A percentile compares a stretch with the other conserved stretches of the same genome.
phyloP scores from a whole-genome alignment of 2,329 filamentous ascomycete species.

The Hortaea werneckii region DNA sequence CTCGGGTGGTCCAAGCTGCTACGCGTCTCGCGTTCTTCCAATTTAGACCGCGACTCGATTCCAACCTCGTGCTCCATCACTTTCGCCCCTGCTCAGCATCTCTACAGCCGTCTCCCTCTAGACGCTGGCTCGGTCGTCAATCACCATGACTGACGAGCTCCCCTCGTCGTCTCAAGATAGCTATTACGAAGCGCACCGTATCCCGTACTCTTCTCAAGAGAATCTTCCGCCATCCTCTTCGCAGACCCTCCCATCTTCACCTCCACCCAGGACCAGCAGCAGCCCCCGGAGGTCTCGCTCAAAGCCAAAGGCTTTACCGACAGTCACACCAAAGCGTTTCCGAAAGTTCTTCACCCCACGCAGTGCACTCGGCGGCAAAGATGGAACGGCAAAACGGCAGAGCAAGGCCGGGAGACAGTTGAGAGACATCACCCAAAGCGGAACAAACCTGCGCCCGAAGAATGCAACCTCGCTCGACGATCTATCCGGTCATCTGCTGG shows the following conservation, averaged over 20 bases:
- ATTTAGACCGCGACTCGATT: background rate
- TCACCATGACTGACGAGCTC: conserved; percentile 19
- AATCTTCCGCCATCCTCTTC: conserved; percentile 17
- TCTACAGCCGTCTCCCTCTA: no score
- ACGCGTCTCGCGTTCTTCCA: background rate
- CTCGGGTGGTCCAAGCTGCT: no score
- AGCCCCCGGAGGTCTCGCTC: conserved; percentile 5
- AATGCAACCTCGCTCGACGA: conserved; percentile 7
- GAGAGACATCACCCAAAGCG: conserved; percentile 40
- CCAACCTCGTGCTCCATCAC: background rate
- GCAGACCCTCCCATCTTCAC: conserved; percentile 22
- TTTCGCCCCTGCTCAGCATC: background rate
- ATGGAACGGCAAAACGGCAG: conserved; percentile 8
- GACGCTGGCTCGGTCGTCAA: background rate
- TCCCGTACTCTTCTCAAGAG: conserved; percentile 19
- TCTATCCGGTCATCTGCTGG: conserved; percentile 5
- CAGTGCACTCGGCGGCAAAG: conserved; percentile 19
- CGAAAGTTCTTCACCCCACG: conserved; percentile 42
- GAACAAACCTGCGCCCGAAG: conserved; percentile 28
- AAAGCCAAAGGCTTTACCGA: conserved; percentile 38
- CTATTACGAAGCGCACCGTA: conserved; percentile 21
- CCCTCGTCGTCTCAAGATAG: conserved; percentile 24
- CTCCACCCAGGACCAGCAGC: conserved; percentile 5
- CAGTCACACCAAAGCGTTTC: conserved; percentile 43
- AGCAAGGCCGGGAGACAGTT: conserved; percentile 36